phyloP scores from a whole-genome alignment of 2,329 filamentous ascomycete species.

The Sporothrix brasiliensis region DNA sequence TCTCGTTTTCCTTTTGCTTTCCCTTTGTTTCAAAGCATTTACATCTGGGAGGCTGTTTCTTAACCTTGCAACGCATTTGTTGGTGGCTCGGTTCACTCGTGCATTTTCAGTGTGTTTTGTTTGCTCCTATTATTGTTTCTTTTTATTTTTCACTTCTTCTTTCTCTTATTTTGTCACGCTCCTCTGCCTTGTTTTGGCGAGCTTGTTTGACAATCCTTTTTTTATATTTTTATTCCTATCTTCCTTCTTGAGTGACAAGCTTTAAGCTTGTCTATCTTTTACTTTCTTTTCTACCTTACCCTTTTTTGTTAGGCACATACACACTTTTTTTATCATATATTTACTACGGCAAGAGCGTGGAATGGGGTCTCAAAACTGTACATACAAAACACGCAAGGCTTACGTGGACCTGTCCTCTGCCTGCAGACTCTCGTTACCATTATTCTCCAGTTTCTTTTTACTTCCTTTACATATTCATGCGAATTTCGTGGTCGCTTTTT shows the following conservation, averaged over 20 bases:
- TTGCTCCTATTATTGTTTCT: slow-evolving; percentile 11
- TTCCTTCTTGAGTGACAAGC: neutral
- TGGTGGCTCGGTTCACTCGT: slow-evolving; percentile 26
- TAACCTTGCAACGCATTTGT: slow-evolving; percentile 24
- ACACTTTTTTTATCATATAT: slow-evolving; percentile 1
- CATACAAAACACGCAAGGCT: slow-evolving; percentile 7
- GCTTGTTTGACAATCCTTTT: neutral
- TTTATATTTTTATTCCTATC: slow-evolving; percentile 27
- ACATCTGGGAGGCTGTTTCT: slow-evolving; percentile 21
- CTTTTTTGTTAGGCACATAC: slow-evolving; percentile 24
- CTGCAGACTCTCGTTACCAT: neutral
- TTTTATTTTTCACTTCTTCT: slow-evolving; percentile 14
- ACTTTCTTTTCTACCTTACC: slow-evolving; percentile 1
- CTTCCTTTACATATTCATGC: neutral
- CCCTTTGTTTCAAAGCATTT: slow-evolving; percentile 27
- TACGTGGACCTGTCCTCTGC: neutral
- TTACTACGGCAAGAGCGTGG: neutral
- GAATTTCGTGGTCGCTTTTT: neutral
- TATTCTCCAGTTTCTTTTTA: neutral
- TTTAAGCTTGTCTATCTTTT: neutral
- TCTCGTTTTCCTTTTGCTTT: slow-evolving; percentile 28
- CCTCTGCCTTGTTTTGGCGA: neutral
- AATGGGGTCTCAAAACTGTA: neutral
- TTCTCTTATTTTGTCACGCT: slow-evolving; percentile 24
- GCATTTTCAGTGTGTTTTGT: slow-evolving; percentile 34